A percentile compares a stretch with the other conserved stretches of the same genome.
These are phyloP conservation scores for Quambalaria eucalypti DNA, from an alignment of 1,284 basidiomycete species.

Conservation along the genomic window DNA sequence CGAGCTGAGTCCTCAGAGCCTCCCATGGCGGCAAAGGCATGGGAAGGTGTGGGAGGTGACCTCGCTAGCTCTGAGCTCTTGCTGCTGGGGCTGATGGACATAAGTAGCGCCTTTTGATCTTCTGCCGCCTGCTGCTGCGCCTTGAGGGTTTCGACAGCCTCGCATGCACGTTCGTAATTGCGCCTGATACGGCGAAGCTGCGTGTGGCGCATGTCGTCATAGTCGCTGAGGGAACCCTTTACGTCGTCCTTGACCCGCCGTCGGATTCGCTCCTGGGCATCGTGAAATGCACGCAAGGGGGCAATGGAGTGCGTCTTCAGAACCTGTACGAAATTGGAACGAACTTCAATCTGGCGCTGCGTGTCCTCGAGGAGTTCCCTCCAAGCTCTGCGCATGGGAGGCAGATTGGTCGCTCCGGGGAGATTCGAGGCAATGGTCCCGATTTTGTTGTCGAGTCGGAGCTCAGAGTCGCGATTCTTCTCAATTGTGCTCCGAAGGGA, in stretches of 20 bases:
- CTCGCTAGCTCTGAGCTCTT: too few relatives aligned
- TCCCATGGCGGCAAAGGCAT: background rate
- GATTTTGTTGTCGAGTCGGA: constrained; percentile 29
- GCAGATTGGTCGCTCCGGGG: constrained; percentile 1
- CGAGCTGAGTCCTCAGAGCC: background rate
- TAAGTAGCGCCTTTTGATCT: constrained; percentile 36
- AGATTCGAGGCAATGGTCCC: constrained; percentile 9
- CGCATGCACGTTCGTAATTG: constrained; percentile 37
- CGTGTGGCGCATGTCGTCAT: constrained; percentile 36
- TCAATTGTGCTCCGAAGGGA: constrained; percentile 22
- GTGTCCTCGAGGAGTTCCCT: constrained; percentile 29
- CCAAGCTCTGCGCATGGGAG: constrained; percentile 24
- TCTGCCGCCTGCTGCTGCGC: constrained; percentile 40
- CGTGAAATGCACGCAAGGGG: constrained; percentile 35
- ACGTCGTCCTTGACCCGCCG: constrained; percentile 38
- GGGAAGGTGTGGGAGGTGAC: background rate
- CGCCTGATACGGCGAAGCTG: constrained; percentile 30
- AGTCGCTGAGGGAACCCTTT: constrained; percentile 25
- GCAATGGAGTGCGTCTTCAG: constrained; percentile 23
- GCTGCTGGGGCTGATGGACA: background rate
- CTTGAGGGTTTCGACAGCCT: constrained; percentile 32
- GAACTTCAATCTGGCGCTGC: constrained; percentile 28
- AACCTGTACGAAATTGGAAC: constrained; percentile 26
- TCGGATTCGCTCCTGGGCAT: constrained; percentile 27
- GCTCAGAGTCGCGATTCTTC: constrained; percentile 33